These are phyloP conservation scores for Iberis pinnata DNA, from an alignment of 345 rosid genomes.

Conservation along the genomic window DNA sequence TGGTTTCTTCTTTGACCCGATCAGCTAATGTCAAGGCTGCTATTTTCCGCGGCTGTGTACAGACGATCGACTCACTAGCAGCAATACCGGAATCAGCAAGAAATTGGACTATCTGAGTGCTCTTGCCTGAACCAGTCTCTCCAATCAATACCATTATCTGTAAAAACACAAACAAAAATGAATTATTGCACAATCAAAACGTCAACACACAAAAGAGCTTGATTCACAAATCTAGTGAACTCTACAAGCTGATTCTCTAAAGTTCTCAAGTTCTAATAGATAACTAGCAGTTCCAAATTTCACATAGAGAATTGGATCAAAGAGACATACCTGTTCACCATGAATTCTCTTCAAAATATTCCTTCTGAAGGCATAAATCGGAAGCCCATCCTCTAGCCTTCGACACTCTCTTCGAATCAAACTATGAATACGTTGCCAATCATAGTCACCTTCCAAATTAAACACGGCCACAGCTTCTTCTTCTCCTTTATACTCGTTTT, in stretches of 20 bases:
- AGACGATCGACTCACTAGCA: conserved; percentile 49
- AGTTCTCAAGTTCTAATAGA: too few relatives aligned
- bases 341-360: conserved; percentile 44
- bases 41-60: conserved; percentile 87
- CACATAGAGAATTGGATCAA: too few relatives aligned
- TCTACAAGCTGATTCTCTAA: neutral
- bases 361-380: conserved; percentile 52
- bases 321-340: conserved; percentile 41
- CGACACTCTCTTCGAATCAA: conserved; percentile 60
- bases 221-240: neutral
- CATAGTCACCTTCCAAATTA: conserved; percentile 25
- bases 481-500: conserved; percentile 2
- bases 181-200: neutral
- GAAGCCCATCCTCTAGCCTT: conserved; percentile 67
- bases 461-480: conserved; percentile 33
- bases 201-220: neutral
- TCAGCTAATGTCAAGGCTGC: conserved; percentile 68
- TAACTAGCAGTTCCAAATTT: too few relatives aligned
- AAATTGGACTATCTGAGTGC: conserved; percentile 86
- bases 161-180: conserved; percentile 6
- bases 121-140: conserved; percentile 95
- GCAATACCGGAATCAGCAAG: conserved; percentile 80
- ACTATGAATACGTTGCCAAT: conserved; percentile 50
- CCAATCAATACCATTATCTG: conserved; percentile 77
- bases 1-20: conserved; percentile 71